Evolutionary conservation across 331 rosid species (phyloP), one percentile per base, ranked within the genome.

Genomic region (Pyracantha coccinea): DNA sequence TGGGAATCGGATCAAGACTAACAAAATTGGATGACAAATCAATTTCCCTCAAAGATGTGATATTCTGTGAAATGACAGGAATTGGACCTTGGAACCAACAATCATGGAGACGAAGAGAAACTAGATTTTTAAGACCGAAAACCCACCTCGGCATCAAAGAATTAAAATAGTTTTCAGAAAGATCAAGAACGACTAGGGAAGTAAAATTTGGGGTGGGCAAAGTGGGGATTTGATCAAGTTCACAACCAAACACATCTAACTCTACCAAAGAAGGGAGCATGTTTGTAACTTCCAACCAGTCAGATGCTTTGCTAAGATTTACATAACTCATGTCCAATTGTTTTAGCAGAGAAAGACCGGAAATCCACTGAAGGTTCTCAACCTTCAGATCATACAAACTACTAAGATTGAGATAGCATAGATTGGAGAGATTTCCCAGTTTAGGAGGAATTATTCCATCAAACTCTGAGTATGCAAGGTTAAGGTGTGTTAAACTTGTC

Each of bases 241-340:
- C 10, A 31, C 88, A 79, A 2, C 0, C 0, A 4, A 0, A 7
- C 72, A 87, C 35, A 1, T 28, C 4, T 19, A 83, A 4, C 2
- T 78, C 12, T 44, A 20, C 15, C 53, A 90, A 66, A 35, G 75
- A 66, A 19, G 87, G 90, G 27, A 83, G 76, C 65, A 7, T 72
- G 69, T 60, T 65, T 35, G 71, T 16, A 14, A 77, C 81, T 44
- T 41, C 38, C 44, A 88, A 53, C 28, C 28, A 25, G 28, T 25
- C 28, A 25, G 28, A 25, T 25, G 28, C 28, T 25, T 25, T 25
- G 1, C 28, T 25, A 25, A 25, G 28, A 25, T 1, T 25, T 25
- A 25, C 28, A 25, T 1, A 1, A 25, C 28, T 25, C 28, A 25
- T 1, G 28, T 25, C 28, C 28, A 25, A 25, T 1, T 25, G 28